Evolutionary conservation across 768 basidiomycete genomes (phyloP), one percentile per base, ranked within the genome.

Genomic region (Leccinellum luteum): DNA sequence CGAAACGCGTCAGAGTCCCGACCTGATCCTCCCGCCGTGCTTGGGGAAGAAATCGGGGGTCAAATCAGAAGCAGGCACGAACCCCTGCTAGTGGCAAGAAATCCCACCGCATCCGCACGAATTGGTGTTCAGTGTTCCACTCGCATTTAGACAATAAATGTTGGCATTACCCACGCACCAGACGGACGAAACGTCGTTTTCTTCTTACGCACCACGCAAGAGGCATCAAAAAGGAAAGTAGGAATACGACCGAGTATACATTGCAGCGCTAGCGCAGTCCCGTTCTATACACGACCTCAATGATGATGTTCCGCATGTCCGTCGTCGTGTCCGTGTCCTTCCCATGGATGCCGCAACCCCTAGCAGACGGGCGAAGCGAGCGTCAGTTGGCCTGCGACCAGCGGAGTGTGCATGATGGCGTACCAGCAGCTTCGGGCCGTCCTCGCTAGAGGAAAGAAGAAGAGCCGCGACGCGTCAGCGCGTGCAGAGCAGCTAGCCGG

Each of bases 381-480:
- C 13, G 34, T 41, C 3, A 28, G 55, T 34, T 43, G 17, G 4
- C 25, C 28, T 8, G 19, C 34, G 19, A 51, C 3, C 23, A 44
- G 17, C 9, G 21, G 41, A 41, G 31, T 28, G 34, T 1, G 13
- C n/a, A 38, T 15, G 51, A 13, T n/a, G 15, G 54, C 57, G 35
- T 73, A 91, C 90, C 69, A 92, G 61, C 30, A 92, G 67, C 66
- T 90, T 90, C 25, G 83, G 79, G 45, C 89, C 90, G 63, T 91
- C 90, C 78, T 91, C 81, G 64, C 90, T 91, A 52, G 30, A 44
- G 17, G 58, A 48, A 8, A n/a, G 51, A 21, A 2, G 25, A 50
- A 28, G 50, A 55, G 13, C 48, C 56, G 49, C 15, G 43, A 48
- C 21, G 4, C 25, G 23, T 60, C 44, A 60, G 35, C 15, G 13